These are phyloP conservation scores for Penicillium sp. DNA, from an alignment of 2,329 filamentous ascomycete genomes.

Conservation along the genomic window DNA sequence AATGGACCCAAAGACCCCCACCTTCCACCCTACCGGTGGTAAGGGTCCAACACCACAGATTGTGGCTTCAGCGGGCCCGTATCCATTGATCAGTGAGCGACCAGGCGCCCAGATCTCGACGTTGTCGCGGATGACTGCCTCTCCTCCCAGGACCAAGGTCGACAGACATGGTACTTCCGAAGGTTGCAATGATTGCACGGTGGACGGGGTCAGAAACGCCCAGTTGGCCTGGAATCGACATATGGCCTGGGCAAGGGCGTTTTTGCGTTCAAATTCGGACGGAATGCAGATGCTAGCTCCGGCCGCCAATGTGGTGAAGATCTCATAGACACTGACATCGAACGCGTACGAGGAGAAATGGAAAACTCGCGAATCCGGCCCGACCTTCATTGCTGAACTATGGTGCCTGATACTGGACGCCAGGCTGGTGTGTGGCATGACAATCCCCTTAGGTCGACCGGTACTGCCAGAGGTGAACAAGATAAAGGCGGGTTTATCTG, in stretches of 20 bases:
- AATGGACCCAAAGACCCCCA: not conserved
- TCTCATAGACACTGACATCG: conserved; percentile 42
- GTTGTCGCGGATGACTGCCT: not conserved
- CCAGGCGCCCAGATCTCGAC: not conserved
- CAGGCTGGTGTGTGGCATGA: not conserved
- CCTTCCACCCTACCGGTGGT: no score
- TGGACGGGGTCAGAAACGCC: not conserved
- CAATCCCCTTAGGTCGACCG: not conserved
- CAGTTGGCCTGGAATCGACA: not conserved
- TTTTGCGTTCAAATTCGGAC: not conserved
- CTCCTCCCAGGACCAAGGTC: not conserved
- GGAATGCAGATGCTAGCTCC: conserved; percentile 32
- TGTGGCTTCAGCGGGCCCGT: not conserved
- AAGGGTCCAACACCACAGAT: not conserved
- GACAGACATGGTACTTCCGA: not conserved
- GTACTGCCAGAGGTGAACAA: not conserved
- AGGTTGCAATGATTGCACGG: not conserved
- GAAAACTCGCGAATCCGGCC: conserved; percentile 36
- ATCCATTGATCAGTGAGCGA: not conserved
- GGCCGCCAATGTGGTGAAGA: conserved; percentile 32
- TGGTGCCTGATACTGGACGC: not conserved
- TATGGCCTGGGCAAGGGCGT: not conserved
- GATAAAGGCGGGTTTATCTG: not conserved
- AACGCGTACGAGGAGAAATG: conserved; percentile 49
- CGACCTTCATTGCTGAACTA: conserved; percentile 42